Percentiles rank a stretch among this genome's conserved stretches.
These are phyloP conservation scores for Tetracladium setigerum DNA, from an alignment of 495 filamentous ascomycete species.

Conservation along the genomic window DNA sequence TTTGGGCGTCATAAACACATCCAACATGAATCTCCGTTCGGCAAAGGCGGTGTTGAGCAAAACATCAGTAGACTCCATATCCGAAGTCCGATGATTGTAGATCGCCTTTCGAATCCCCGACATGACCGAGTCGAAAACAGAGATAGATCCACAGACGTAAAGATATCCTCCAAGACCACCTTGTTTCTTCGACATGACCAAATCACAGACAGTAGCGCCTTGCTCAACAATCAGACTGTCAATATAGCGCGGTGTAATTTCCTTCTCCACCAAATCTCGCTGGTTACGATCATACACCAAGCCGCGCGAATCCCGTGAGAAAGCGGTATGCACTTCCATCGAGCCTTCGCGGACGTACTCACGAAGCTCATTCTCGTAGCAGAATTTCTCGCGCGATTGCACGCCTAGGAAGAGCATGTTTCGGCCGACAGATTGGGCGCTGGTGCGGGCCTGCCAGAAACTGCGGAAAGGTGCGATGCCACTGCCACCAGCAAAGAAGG, in stretches of 20 bases:
- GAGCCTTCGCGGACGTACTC: slow-evolving; percentile 20
- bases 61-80: slow-evolving; percentile 20
- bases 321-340: slow-evolving; percentile 26
- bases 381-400: slow-evolving; percentile 26
- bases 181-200: slow-evolving; percentile 30
- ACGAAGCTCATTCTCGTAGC: slow-evolving; percentile 26
- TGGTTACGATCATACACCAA: slow-evolving; percentile 20
- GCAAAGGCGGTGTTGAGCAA: slow-evolving; percentile 27
- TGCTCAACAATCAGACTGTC: slow-evolving; percentile 27
- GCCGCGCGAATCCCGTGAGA: slow-evolving; percentile 25
- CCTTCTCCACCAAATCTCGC: slow-evolving; percentile 23
- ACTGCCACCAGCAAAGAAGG: slow-evolving; percentile 28
- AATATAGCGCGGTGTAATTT: slow-evolving; percentile 27
- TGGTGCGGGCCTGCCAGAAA: slow-evolving; percentile 25
- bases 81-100: slow-evolving; percentile 24
- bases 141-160: slow-evolving; percentile 30
- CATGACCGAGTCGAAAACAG: slow-evolving; percentile 29
- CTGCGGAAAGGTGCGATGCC: slow-evolving; percentile 29
- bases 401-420: slow-evolving; percentile 29
- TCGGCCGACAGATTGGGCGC: slow-evolving; percentile 16
- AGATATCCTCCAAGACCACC: slow-evolving; percentile 28
- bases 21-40: slow-evolving; percentile 29
- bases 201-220: slow-evolving; percentile 24
- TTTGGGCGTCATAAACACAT: slow-evolving; percentile 30
- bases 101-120: slow-evolving; percentile 26